A percentile compares a stretch with the other conserved stretches of the same genome.
Evolutionary conservation across 73 alveolate species (phyloP).

Genomic region (Paramecium pentaurelia): DNA sequence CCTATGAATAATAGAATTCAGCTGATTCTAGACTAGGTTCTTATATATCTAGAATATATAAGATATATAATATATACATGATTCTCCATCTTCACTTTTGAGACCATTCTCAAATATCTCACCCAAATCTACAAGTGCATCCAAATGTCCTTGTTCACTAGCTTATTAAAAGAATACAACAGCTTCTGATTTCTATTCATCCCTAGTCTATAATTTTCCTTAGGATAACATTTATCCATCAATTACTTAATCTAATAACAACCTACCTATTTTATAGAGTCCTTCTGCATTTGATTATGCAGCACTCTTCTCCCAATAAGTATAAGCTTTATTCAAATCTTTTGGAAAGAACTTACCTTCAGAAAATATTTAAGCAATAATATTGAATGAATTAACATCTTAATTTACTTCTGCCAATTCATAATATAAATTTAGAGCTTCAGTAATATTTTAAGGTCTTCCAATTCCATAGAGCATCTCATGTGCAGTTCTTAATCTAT

Average conservation of each 20-base stretch:
- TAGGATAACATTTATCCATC: neutral
- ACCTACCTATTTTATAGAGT: neutral
- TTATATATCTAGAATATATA: neutral
- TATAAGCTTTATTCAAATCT: constrained; percentile 32
- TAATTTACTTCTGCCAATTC: constrained; percentile 24
- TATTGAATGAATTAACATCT: neutral
- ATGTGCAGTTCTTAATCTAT: constrained; percentile 18
- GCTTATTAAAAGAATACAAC: constrained; percentile 8
- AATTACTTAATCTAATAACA: neutral
- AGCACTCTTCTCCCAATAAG: constrained; percentile 50
- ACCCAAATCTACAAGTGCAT: constrained; percentile 42
- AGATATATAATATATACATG: neutral
- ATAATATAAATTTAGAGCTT: neutral
- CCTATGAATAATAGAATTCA: neutral
- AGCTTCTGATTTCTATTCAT: neutral
- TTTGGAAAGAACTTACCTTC: constrained; percentile 38
- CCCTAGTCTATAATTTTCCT: neutral
- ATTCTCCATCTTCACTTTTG: neutral
- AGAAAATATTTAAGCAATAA: constrained; percentile 3
- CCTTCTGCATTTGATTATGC: constrained; percentile 31
- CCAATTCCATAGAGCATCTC: constrained; percentile 41
- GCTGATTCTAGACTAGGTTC: constrained; percentile 15
- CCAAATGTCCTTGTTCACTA: constrained; percentile 27
- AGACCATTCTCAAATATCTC: constrained; percentile 25
- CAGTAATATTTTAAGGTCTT: constrained; percentile 33